Conservation (phyloP, 1,284 basidiomycete species). For the Puccinia coronata region DNA sequence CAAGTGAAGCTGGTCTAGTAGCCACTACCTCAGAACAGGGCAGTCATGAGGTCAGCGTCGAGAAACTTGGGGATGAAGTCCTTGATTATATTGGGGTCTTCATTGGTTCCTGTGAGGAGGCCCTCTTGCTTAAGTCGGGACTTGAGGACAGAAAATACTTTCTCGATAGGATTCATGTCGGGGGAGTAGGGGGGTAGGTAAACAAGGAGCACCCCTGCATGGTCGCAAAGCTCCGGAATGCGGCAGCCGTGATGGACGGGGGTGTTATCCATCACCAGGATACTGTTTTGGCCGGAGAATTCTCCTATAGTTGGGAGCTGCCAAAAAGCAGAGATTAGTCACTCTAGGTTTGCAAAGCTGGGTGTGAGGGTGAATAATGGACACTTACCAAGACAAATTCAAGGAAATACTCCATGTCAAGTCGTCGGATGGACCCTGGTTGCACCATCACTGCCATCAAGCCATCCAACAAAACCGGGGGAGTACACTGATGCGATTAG, state of each 20-base stretch:
- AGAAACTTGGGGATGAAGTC: no score
- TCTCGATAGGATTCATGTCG: constrained; percentile 13
- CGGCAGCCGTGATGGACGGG: neutral
- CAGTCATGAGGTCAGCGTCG: no score
- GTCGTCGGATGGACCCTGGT: neutral
- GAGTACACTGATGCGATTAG: neutral
- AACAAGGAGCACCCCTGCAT: neutral
- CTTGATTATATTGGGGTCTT: no score
- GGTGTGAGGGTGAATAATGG: neutral
- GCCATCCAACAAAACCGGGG: neutral
- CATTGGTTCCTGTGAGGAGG: neutral
- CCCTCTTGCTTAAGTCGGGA: neutral
- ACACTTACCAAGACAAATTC: neutral
- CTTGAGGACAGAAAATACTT: neutral
- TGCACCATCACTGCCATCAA: neutral
- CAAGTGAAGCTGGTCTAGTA: no score
- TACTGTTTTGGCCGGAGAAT: neutral
- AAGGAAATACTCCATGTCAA: neutral
- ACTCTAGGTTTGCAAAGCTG: neutral
- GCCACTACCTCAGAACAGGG: no score
- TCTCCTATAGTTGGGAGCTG: constrained; percentile 4
- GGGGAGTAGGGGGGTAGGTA: constrained; percentile 16
- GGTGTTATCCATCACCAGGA: constrained; percentile 21
- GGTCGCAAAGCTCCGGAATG: neutral
- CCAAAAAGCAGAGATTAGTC: no score